These are phyloP conservation scores for Calonectria fujianensis DNA, from an alignment of 2,329 filamentous ascomycete genomes.

Conservation along the genomic window DNA sequence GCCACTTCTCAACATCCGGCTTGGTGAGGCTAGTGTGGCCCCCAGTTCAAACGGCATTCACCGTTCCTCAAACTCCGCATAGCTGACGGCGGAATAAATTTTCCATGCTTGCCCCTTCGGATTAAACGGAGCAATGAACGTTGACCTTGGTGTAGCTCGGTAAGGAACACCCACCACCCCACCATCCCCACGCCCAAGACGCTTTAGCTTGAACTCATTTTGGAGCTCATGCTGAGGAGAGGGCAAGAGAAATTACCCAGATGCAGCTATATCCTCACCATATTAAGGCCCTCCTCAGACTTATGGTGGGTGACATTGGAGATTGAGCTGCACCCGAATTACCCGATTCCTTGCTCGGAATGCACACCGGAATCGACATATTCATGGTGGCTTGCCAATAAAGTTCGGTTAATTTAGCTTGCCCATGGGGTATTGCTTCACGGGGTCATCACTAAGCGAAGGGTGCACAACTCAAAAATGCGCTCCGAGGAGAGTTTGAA, in stretches of 20 bases:
- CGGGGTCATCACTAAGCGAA: neutral
- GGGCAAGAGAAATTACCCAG: neutral
- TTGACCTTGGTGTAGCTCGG: neutral
- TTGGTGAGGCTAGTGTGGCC: neutral
- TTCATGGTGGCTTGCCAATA: neutral
- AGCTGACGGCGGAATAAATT: neutral
- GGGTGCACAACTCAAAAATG: neutral
- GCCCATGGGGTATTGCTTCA: neutral
- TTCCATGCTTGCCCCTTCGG: neutral
- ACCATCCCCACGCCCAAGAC: neutral
- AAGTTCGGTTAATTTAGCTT: neutral
- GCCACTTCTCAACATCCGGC: neutral
- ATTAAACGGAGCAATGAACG: neutral
- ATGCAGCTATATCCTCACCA: neutral
- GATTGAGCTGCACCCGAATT: neutral
- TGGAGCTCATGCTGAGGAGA: neutral
- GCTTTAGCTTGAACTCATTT: neutral
- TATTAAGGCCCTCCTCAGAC: neutral
- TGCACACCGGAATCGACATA: no score
- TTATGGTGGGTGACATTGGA: neutral
- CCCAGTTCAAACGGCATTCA: neutral
- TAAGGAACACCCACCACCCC: neutral
- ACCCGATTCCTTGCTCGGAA: neutral
- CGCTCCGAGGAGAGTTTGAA: conserved; percentile 29
- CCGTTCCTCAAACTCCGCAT: neutral